These are phyloP conservation scores for Suillus hirtellus DNA, from an alignment of 768 basidiomycete species.

Conservation along the genomic window DNA sequence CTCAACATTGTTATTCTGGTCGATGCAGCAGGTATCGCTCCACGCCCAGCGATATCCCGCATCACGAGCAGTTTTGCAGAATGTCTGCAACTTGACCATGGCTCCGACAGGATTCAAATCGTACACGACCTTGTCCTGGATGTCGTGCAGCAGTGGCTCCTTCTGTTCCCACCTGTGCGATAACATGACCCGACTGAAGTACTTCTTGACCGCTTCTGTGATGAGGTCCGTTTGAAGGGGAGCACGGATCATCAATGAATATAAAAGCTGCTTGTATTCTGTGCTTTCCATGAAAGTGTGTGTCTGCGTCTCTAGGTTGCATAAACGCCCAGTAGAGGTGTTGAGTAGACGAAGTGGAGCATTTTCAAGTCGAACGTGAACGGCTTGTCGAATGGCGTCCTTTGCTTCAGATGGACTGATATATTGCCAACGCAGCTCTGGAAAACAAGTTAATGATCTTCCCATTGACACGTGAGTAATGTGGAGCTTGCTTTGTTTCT, in stretches of 20 bases:
- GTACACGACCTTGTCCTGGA: background rate
- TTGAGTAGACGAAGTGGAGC: conserved; percentile 7
- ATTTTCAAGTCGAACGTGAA: conserved; percentile 1
- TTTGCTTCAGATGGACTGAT: background rate
- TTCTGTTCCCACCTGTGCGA: background rate
- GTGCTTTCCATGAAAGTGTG: background rate
- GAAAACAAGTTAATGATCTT: background rate
- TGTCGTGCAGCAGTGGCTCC: background rate
- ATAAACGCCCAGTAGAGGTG: background rate
- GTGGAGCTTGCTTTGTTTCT: background rate
- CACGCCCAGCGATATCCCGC: background rate
- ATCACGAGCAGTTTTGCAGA: background rate
- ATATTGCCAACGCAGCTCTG: background rate
- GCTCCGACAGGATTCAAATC: background rate
- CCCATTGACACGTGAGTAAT: background rate
- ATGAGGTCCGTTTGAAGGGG: background rate
- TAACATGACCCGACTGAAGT: background rate
- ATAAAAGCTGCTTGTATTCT: background rate
- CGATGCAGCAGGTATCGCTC: conserved; percentile 5
- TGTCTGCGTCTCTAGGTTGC: background rate
- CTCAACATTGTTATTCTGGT: background rate
- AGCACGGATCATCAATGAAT: background rate
- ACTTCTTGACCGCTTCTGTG: background rate
- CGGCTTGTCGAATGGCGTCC: background rate
- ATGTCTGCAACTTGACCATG: background rate